These are phyloP conservation scores for Globisporangium megalacanthum DNA, from an alignment of 352 stramenopile genomes.

Conservation along the genomic window DNA sequence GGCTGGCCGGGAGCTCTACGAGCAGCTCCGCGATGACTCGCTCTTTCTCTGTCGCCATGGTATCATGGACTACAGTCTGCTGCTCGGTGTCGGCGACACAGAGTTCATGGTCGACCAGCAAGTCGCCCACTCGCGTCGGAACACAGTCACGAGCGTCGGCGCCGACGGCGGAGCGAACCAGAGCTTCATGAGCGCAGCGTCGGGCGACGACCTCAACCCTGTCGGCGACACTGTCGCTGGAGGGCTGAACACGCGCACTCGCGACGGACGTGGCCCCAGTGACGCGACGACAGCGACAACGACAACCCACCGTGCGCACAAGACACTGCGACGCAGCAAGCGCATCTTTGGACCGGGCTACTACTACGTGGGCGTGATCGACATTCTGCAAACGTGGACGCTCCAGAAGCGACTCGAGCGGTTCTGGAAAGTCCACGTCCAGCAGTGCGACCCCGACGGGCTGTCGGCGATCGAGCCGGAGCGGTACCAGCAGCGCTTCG, in stretches of 20 bases:
- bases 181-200: slow-evolving; percentile 32
- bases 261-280: not conserved
- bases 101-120: slow-evolving; percentile 73
- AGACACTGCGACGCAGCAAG: slow-evolving; percentile 67
- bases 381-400: slow-evolving; percentile 89
- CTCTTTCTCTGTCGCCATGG: slow-evolving; percentile 66
- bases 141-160: slow-evolving; percentile 23
- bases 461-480: slow-evolving; percentile 82
- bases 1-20: slow-evolving; percentile 52
- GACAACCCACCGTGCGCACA: slow-evolving; percentile 5
- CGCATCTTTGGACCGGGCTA: slow-evolving; percentile 76
- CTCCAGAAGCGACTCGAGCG: slow-evolving; percentile 76
- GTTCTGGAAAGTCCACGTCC: slow-evolving; percentile 77
- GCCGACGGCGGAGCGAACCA: slow-evolving; percentile 23
- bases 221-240: not conserved
- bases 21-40: slow-evolving; percentile 68
- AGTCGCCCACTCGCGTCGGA: slow-evolving; percentile 13
- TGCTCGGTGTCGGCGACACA: slow-evolving; percentile 83
- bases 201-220: slow-evolving; percentile 13
- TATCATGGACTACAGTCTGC: slow-evolving; percentile 90
- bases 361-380: slow-evolving; percentile 89
- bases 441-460: slow-evolving; percentile 59
- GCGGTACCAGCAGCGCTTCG: slow-evolving; percentile 76
- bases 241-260: not conserved
- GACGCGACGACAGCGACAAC: slow-evolving; percentile 1